Base-by-base conservation (phyloP, 495 filamentous ascomycete species). In the Lentithecium fluviatile region DNA sequence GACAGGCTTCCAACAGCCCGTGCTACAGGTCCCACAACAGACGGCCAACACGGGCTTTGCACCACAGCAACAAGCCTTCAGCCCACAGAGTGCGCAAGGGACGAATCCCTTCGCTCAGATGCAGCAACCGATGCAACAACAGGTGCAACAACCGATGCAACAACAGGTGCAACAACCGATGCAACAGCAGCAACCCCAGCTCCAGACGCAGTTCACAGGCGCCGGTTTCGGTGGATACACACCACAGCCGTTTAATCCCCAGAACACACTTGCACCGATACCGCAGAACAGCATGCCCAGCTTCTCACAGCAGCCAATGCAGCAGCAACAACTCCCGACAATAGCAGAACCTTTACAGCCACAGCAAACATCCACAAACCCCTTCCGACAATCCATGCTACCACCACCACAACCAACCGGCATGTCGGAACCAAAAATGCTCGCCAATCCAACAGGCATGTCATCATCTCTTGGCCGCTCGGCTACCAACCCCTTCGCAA, bases 171-270 rank as follows among this genome's bases (percentile, higher is more conserved):
- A 80, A 49, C 64, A 62, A 24, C 56, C 40, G 25, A 73, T 78
- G 66, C 74, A 68, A 46, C 77, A 77, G 11, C 66, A 59, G 19
- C 68, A 71, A 47, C 66, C 67, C 19, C 78, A 78, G 56, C 69
- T 86, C 43, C 87, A 87, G 57, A 66, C 80, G 13, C 80, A 78
- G 34, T 83, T 88, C 52, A 95, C 89, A 1, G 89, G 89, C 7
- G 83, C 88, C 65, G 88, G 89, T n/a, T 97, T 94, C 72, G 90
- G 91, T 34, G 90, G 87, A 19, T 96, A 92, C 69, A 82, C 86
- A 11, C 64, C 62, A 15, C 67, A 69, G 47, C 63, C 63, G 0
- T 69, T 69, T 55, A 69, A 26, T 26, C 59, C 67, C 0, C 67
- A 69, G 82, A 74, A 61, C 29, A 65, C 79, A 77, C 66, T 83